Base-by-base conservation (phyloP, 768 basidiomycete species). In the Mycena galericulata region DNA sequence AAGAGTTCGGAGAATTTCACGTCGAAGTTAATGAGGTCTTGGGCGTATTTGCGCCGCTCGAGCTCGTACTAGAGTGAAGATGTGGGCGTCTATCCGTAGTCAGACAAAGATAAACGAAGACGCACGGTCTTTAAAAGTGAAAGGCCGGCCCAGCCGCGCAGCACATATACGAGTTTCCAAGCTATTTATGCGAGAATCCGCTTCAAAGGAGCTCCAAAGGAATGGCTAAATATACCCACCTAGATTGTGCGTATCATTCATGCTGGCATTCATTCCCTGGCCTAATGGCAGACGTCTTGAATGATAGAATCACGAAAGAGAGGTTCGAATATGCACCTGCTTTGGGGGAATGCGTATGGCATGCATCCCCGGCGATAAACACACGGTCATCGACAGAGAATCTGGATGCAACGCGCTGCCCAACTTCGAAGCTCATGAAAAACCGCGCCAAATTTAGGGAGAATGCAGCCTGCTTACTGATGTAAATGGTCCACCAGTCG, bases 311-410 rank as follows among this genome's bases (percentile, higher is more conserved):
- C 1, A 26, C 27, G 3, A 5, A 40, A 15, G 20, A 2, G 26
- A n/a, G 2, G 26, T 11, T 7, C 3, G 11, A 57, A 3, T 9
- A 53, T 80, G 46, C 49, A 88, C 89, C 88, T 67, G 88, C 89
- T 79, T 90, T 91, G 0, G 89, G 89, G 0, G 87, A 90, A 77
- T 89, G 89, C 1, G 88, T 90, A 74, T 90, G 90, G 65, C 90
- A 92, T 0, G 91, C 92, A 75, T 93, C 92, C 0, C 92, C 92
- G 1, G 88, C 89, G 62, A 94, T 92, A 76, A 94, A 93, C 2
- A 92, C 85, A 1, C 92, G 86, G 3, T 91, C 84, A n/a, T 86
- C 75, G 3, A 85, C 78, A 26, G 88, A 87, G 76, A 85, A 94
- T 14, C 79, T 81, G 7, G 90, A 86, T 8, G 92, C 91, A 1